Evolutionary conservation across 2,329 filamentous ascomycete species (phyloP).

Genomic region (Fonsecaea monophora): DNA sequence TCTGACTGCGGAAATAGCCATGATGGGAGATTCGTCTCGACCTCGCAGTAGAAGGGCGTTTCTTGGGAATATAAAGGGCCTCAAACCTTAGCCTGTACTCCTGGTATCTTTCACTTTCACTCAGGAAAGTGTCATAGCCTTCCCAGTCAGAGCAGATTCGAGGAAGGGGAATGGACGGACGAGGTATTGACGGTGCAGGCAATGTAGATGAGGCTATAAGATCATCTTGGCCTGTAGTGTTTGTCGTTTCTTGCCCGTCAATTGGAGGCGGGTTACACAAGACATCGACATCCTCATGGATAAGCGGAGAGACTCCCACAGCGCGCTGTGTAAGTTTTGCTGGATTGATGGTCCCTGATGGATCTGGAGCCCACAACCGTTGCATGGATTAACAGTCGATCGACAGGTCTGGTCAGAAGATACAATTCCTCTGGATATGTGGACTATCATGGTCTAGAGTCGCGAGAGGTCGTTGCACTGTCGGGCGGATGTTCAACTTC

Average conservation of each 20-base stretch:
- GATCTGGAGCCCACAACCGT: neutral
- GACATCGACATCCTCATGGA: neutral
- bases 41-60: neutral
- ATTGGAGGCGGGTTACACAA: neutral
- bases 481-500: neutral
- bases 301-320: neutral
- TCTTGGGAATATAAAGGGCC: neutral
- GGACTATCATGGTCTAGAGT: neutral
- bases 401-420: neutral
- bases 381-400: neutral
- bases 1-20: neutral
- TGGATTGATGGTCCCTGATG: neutral
- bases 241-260: neutral
- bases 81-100: neutral
- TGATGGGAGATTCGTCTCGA: neutral
- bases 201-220: neutral
- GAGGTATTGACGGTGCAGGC: neutral
- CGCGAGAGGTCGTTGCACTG: neutral
- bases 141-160: neutral
- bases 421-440: neutral
- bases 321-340: neutral
- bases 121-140: neutral
- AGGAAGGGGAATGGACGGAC: neutral
- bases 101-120: neutral
- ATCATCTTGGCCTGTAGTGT: neutral